Base-by-base conservation (phyloP, 2,329 filamentous ascomycete species). In the Bipolaris cookei region DNA sequence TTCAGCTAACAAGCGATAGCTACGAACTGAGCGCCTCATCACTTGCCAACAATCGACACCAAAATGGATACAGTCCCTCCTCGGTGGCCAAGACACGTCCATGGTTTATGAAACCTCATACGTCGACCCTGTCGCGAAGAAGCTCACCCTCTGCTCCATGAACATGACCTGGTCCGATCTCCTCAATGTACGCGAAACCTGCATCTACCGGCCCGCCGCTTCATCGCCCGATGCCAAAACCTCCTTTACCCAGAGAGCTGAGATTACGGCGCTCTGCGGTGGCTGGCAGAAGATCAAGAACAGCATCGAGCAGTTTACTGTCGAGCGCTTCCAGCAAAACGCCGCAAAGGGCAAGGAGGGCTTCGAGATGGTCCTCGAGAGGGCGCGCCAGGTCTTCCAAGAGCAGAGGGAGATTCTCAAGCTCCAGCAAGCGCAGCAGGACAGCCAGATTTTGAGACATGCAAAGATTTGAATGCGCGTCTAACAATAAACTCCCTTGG, bases 231-330 rank as follows among this genome's bases (percentile, higher is more conserved):
- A 75, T 25, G 84, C 78, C 35, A 84, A 81, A 76, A 99, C 95
- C 2, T 84, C 89, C 62, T 98, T 99, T 74, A 83, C 87, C 45
- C 95, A 99, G 81, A 88, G 92, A 60, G 95, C 95, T 37, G 88
- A 93, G 78, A 94, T 99, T 74, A 97, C 93, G 1, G 95, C 95
- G 0, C 82, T 98, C 8, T 97, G 92, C 77, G 94, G 95, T 66
- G 95, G 95, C 61, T 99, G 95, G 93, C 91, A 97, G 80, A 92
- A 92, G 74, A 92, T 98, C 75, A 95, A 92, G 83, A 97, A 95
- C 79, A 91, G 89, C 75, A 96, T 99, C 69, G 95, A 99, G 81
- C 92, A 98, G 69, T 88, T 91, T 50, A 90, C 92, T 39, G 90
- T 98, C 42, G 90, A 90, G 64, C 83, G 92, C 52, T 99, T 99